Conservation (phyloP, 495 filamentous ascomycete species). For the Penicillium diatomitis region DNA sequence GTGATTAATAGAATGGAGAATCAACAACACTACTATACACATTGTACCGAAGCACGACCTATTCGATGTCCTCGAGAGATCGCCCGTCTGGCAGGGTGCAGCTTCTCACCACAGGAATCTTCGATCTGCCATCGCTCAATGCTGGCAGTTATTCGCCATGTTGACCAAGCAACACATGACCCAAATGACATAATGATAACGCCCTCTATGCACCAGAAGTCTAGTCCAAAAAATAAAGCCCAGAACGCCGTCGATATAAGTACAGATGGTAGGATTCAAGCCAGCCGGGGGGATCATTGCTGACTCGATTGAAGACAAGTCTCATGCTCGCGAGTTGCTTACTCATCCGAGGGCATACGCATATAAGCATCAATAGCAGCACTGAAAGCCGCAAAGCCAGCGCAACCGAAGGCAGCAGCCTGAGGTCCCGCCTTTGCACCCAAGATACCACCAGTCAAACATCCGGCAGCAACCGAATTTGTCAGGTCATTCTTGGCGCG, state of each 20-base stretch:
- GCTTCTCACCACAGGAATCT: no score
- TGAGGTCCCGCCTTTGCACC: constrained; percentile 81
- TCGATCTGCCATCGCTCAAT: no score
- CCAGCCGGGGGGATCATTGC: neutral
- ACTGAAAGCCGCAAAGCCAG: constrained; percentile 91
- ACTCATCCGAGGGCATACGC: constrained; percentile 46
- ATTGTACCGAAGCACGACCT: no score
- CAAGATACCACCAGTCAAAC: constrained; percentile 81
- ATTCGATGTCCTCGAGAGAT: no score
- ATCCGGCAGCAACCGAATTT: constrained; percentile 83
- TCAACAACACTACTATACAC: no score
- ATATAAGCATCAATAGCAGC: constrained; percentile 91
- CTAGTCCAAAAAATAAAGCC: constrained; percentile 13
- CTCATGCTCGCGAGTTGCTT: neutral
- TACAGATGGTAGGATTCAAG: constrained; percentile 9
- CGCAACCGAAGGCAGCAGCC: constrained; percentile 82
- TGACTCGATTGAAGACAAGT: neutral
- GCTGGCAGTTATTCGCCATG: no score
- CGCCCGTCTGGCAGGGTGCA: no score
- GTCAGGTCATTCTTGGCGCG: constrained; percentile 88
- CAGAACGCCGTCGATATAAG: constrained; percentile 13
- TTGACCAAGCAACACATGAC: no score
- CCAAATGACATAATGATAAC: constrained; percentile 1
- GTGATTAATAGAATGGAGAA: no score
- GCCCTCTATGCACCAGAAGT: constrained; percentile 19